phyloP scores from a whole-genome alignment of 2,329 filamentous ascomycete species.

The Alternaria consortialis region DNA sequence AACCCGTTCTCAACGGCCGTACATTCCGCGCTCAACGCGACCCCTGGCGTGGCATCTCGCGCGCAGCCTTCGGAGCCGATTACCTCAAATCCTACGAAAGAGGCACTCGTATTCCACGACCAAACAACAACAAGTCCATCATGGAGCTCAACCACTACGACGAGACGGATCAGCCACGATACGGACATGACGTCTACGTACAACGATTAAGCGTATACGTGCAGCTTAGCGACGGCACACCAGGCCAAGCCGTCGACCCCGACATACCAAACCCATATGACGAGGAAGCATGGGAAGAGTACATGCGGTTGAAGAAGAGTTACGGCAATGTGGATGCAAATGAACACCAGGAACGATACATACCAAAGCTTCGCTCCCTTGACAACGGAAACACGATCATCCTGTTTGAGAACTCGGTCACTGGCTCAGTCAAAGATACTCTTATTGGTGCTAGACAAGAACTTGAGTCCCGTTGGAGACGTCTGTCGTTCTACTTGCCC shows the following conservation, averaged over 20 bases:
- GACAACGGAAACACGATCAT: slow-evolving; percentile 62
- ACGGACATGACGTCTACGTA: slow-evolving; percentile 61
- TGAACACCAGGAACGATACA: slow-evolving; percentile 47
- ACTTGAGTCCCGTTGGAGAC: slow-evolving; percentile 62
- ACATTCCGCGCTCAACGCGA: slow-evolving; percentile 61
- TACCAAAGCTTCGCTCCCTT: slow-evolving; percentile 54
- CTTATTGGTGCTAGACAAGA: slow-evolving; percentile 60
- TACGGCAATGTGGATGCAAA: slow-evolving; percentile 41
- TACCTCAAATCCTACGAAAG: slow-evolving; percentile 59
- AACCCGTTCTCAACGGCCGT: slow-evolving; percentile 61
- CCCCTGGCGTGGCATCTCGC: slow-evolving; percentile 61
- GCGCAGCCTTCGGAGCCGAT: slow-evolving; percentile 61
- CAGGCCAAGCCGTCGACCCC: slow-evolving; percentile 50
- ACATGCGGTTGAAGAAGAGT: slow-evolving; percentile 42
- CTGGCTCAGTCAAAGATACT: slow-evolving; percentile 59
- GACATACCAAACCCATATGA: slow-evolving; percentile 59
- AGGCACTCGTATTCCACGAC: slow-evolving; percentile 26
- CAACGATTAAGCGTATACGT: slow-evolving; percentile 62
- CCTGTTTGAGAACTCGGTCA: slow-evolving; percentile 62
- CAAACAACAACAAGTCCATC: slow-evolving; percentile 52
- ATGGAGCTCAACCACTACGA: slow-evolving; percentile 63
- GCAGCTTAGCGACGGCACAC: slow-evolving; percentile 57
- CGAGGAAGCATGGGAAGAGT: slow-evolving; percentile 47
- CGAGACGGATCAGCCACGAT: slow-evolving; percentile 52
- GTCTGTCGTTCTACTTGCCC: slow-evolving; percentile 61